Percentiles rank a stretch among this genome's conserved stretches.
Evolutionary conservation across 495 filamentous ascomycete genomes (phyloP).

Genomic region (Trichocladium antarcticum): DNA sequence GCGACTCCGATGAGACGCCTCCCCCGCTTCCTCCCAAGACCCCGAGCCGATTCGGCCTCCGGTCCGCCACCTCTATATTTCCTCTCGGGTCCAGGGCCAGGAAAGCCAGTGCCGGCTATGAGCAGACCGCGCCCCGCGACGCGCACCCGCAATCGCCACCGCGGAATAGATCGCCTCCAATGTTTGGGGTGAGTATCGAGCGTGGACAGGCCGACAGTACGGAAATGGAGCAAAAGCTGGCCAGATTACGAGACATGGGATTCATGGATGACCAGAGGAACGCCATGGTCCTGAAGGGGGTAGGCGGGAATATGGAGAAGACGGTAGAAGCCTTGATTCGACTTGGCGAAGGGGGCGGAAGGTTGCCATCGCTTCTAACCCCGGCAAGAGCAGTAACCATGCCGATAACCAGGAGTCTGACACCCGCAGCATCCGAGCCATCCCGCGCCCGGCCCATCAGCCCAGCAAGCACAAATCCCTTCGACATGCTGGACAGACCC

Average conservation of each 20-base stretch:
- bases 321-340: constrained; percentile 72
- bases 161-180: constrained; percentile 50
- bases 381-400: constrained; percentile 24
- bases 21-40: constrained; percentile 82
- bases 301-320: constrained; percentile 73
- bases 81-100: constrained; percentile 36
- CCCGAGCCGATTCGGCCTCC: constrained; percentile 62
- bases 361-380: constrained; percentile 32
- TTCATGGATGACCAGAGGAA: constrained; percentile 79
- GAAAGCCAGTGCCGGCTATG: constrained; percentile 6
- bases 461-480: constrained; percentile 54
- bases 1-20: constrained; percentile 46
- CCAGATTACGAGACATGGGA: constrained; percentile 77
- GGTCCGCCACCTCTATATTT: constrained; percentile 63
- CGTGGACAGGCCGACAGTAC: constrained; percentile 33
- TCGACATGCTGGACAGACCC: constrained; percentile 43
- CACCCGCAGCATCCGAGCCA: constrained; percentile 27
- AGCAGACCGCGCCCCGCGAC: constrained; percentile 22
- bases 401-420: constrained; percentile 33
- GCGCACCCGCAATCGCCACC: constrained; percentile 19
- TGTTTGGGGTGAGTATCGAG: constrained; percentile 55
- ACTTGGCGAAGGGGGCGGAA: constrained; percentile 54
- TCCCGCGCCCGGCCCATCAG: constrained; percentile 25
- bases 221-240: constrained; percentile 57
- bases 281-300: constrained; percentile 60